Conservation (phyloP, 1,139 yeast genomes). For the Petasospora fabianii region DNA sequence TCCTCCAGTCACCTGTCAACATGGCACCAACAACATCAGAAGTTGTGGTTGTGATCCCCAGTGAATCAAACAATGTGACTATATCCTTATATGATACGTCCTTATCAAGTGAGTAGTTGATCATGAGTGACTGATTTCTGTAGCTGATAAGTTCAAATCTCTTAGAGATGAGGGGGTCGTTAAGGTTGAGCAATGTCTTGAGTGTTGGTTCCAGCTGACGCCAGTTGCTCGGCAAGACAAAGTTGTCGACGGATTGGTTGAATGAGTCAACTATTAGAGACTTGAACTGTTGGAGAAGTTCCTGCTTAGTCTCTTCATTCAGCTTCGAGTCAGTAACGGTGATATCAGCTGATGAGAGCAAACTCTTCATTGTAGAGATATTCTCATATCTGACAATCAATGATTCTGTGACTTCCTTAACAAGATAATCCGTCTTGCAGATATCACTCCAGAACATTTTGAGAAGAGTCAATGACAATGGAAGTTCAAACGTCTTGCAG, state of each 20-base stretch:
- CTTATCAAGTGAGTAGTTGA: conserved; percentile 35
- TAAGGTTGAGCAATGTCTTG: conserved; percentile 36
- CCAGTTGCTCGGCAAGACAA: conserved; percentile 81
- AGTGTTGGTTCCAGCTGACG: conserved; percentile 52
- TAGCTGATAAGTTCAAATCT: conserved; percentile 61
- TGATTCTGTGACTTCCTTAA: conserved; percentile 58
- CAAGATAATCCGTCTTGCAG: conserved; percentile 46
- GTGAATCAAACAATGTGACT: conserved; percentile 19
- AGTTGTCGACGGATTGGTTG: conserved; percentile 56
- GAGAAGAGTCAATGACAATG: conserved; percentile 53
- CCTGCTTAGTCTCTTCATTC: conserved; percentile 30
- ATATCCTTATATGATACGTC: conserved; percentile 13
- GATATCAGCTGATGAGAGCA: conserved; percentile 34
- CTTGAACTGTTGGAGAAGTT: conserved; percentile 30
- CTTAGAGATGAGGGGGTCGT: conserved; percentile 39
- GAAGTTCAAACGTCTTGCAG: conserved; percentile 43
- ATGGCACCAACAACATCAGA: conserved; percentile 16
- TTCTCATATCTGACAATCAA: conserved; percentile 39
- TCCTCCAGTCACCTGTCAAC: conserved; percentile 37
- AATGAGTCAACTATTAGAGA: conserved; percentile 46
- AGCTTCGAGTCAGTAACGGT: conserved; percentile 36
- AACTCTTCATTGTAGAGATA: conserved; percentile 29
- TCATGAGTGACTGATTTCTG: conserved; percentile 68
- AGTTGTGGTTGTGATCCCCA: conserved; percentile 15
- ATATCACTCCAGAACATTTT: conserved; percentile 73